Conservation (phyloP, 2,329 filamentous ascomycete genomes). For the Fusarium sambucinum region DNA sequence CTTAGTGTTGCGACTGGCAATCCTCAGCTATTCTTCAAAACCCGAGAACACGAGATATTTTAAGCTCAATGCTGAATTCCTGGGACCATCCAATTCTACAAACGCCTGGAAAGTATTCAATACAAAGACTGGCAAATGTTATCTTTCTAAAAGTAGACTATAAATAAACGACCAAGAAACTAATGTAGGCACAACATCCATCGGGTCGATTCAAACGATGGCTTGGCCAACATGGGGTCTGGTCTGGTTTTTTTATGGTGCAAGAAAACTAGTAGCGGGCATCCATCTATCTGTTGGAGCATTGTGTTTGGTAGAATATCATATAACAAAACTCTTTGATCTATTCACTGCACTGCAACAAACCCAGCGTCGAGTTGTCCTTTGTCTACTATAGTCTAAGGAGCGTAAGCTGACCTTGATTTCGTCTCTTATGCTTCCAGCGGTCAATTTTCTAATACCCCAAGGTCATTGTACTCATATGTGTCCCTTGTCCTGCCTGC, state of each 20-base stretch:
- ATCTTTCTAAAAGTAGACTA: background rate
- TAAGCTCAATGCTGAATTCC: background rate
- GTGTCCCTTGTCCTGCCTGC: background rate
- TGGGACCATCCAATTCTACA: background rate
- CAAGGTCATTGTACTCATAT: no score
- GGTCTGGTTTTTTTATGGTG: background rate
- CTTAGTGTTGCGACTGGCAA: background rate
- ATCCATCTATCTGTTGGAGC: background rate
- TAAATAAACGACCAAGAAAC: background rate
- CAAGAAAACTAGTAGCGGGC: background rate
- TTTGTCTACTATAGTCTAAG: background rate
- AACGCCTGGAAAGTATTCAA: background rate
- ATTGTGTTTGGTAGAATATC: background rate
- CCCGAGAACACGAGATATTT: background rate
- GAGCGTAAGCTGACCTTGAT: no score
- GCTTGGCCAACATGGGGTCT: background rate
- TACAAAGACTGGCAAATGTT: background rate
- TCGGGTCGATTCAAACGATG: background rate
- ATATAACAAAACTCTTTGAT: background rate
- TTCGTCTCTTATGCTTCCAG: no score
- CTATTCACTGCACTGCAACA: background rate
- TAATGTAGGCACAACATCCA: background rate
- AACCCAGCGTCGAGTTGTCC: background rate
- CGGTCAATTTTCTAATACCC: no score
- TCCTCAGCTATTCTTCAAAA: no score